A percentile compares a stretch with the other conserved stretches of the same genome.
Conservation (phyloP, 805 yeast genomes). For the Osmozyma mogii region DNA sequence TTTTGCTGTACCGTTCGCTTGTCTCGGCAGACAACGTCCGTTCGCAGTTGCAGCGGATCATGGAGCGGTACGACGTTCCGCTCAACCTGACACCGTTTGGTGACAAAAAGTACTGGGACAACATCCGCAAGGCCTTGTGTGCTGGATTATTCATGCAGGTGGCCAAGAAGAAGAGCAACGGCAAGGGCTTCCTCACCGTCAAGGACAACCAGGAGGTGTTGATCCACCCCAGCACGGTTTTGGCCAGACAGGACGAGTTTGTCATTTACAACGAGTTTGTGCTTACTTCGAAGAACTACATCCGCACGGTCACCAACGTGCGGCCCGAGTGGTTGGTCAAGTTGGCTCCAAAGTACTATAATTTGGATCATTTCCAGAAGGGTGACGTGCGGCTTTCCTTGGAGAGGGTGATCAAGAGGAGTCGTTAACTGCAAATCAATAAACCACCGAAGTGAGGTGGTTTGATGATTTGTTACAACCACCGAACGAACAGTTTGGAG, state of each 20-base stretch:
- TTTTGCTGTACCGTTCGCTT: conserved; percentile 74
- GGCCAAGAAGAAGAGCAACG: conserved; percentile 80
- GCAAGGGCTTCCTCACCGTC: conserved; percentile 76
- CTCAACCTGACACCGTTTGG: conserved; percentile 58
- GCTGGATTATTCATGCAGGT: conserved; percentile 99
- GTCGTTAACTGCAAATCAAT: not conserved
- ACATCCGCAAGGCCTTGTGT: conserved; percentile 77
- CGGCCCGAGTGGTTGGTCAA: conserved; percentile 91
- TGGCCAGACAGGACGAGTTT: conserved; percentile 88
- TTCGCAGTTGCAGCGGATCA: conserved; percentile 69
- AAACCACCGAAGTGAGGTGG: no score
- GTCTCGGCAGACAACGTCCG: conserved; percentile 84
- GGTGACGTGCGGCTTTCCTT: conserved; percentile 69
- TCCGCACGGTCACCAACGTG: conserved; percentile 85
- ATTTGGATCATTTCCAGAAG: conserved; percentile 51
- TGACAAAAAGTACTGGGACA: conserved; percentile 56
- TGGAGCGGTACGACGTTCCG: conserved; percentile 75
- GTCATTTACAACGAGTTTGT: conserved; percentile 93
- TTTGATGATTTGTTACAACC: no score
- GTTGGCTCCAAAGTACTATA: conserved; percentile 65
- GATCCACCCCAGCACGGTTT: conserved; percentile 87
- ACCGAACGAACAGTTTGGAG: no score
- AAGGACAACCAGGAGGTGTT: conserved; percentile 95
- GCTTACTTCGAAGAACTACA: conserved; percentile 85
- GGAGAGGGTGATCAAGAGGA: conserved; percentile 46